These are phyloP conservation scores for Brasenia schreberi DNA, from an alignment of 164 flowering plant species.

Conservation along the genomic window DNA sequence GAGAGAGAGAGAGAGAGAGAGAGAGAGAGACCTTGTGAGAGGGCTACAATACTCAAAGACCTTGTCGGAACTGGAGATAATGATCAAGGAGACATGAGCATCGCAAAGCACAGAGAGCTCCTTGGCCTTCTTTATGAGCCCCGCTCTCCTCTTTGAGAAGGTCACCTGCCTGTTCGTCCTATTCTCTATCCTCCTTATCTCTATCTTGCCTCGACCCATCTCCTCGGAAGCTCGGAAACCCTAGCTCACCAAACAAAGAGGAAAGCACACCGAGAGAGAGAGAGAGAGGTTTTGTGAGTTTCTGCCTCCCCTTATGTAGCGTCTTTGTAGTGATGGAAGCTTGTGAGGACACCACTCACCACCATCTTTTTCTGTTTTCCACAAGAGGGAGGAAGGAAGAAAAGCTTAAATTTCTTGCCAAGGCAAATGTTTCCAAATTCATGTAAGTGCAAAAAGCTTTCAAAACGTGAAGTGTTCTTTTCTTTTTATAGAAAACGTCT, in stretches of 20 bases:
- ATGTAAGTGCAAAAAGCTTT: slow-evolving; percentile 2
- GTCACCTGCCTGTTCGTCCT: slow-evolving; percentile 64
- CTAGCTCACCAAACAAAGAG: neutral
- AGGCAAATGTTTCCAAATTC: slow-evolving; percentile 4
- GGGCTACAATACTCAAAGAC: slow-evolving; percentile 45
- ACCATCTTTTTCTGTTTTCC: neutral
- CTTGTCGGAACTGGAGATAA: slow-evolving; percentile 35
- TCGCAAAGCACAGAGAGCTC: slow-evolving; percentile 67
- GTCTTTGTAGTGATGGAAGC: neutral
- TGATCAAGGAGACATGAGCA: slow-evolving; percentile 53
- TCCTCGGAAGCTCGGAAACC: neutral
- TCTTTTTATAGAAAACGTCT: slow-evolving; percentile 1
- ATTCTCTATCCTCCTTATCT: slow-evolving; percentile 60
- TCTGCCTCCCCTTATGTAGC: neutral
- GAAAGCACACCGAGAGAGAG: slow-evolving; percentile 1
- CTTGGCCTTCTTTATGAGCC: slow-evolving; percentile 57
- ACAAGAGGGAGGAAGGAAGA: neutral
- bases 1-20: slow-evolving; percentile 1
- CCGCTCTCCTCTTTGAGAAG: slow-evolving; percentile 55
- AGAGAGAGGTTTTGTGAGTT: neutral
- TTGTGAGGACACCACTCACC: neutral
- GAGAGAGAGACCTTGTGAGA: slow-evolving; percentile 21
- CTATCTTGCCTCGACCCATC: slow-evolving; percentile 70
- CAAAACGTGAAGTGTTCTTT: slow-evolving; percentile 3
- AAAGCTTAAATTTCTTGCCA: neutral